Base-by-base conservation (phyloP, 2,329 filamentous ascomycete genomes). In the Leptographium radiaticola region DNA sequence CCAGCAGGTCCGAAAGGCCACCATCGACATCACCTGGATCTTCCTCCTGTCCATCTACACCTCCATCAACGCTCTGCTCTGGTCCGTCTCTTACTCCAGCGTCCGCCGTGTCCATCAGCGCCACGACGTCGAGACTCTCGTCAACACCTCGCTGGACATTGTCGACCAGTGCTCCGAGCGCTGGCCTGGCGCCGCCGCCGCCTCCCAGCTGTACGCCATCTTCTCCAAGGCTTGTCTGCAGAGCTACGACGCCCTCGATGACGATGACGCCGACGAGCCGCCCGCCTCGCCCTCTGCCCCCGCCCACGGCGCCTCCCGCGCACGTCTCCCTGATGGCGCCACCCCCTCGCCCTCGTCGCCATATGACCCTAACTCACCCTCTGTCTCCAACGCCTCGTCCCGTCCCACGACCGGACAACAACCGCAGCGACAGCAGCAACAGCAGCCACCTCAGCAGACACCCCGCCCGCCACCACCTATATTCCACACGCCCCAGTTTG, bases 1-100 rank as follows among this genome's bases (percentile, higher is more conserved):
- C 64, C 83, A 86, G 62, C 89, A 95, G 66, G 85, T 95, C 63
- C 79, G 84, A 59, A 82, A 78, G 16, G 77, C 79, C 15, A 83
- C 82, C 25, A 81, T 93, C 12, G 91, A 96, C 64, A 75, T 96
- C 56, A 96, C 90, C 1, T 97, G 91, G 91, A 84, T 95, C 45
- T 95, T 95, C 63, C 81, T 95, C 1, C 78, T 95, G 55, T 83
- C 86, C 20, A 77, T 97, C 43, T 96, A 94, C 70, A 93, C 94
- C 81, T 83, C 87, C 6, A 77, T 97, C 55, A 96, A 95, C 64
- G 90, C 88, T 6, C 79, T 96, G 50, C 76, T 98, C 1, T 98
- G 93, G 93, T 82, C 87, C 2, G 77, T 95, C 9, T 95, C 90
- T 1, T 96, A 95, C 63, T 77, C 84, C 4, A 86, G 91, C 59